phyloP scores from a whole-genome alignment of 495 filamentous ascomycete genomes.

The Penicillium canariense region DNA sequence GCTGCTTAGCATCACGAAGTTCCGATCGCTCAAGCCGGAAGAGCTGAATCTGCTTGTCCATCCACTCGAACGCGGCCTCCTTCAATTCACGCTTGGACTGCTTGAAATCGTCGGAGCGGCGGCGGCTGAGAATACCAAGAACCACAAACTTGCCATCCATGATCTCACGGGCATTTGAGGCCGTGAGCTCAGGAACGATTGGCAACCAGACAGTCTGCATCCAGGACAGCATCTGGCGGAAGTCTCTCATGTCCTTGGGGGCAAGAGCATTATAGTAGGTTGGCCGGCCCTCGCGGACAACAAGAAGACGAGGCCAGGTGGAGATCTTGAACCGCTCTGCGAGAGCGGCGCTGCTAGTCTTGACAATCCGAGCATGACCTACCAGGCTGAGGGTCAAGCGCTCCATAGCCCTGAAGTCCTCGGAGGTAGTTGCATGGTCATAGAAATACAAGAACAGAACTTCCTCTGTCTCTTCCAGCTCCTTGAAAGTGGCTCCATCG shows the following conservation, averaged over 20 bases:
- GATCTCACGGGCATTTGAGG: constrained; percentile 85
- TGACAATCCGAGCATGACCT: constrained; percentile 88
- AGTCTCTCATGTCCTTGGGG: constrained; percentile 87
- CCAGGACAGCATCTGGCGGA: constrained; percentile 76
- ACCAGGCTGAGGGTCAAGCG: constrained; percentile 81
- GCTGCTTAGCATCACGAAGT: constrained; percentile 87
- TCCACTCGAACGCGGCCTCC: constrained; percentile 93
- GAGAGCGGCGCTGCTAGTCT: constrained; percentile 71
- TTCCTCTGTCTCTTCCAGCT: constrained; percentile 87
- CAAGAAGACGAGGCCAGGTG: constrained; percentile 88
- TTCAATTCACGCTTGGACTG: constrained; percentile 85
- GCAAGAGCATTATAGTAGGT: constrained; percentile 83
- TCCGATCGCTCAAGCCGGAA: constrained; percentile 93
- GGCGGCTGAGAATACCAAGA: constrained; percentile 80
- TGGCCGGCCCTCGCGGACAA: constrained; percentile 82
- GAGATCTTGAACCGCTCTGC: constrained; percentile 86
- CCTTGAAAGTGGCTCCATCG: constrained; percentile 70
- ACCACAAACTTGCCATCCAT: constrained; percentile 94
- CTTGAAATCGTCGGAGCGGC: constrained; percentile 74
- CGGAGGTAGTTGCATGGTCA: constrained; percentile 85
- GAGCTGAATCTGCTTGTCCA: constrained; percentile 86
- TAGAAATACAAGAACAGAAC: constrained; percentile 98
- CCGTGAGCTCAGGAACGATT: constrained; percentile 93
- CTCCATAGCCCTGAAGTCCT: constrained; percentile 89
- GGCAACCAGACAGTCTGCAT: constrained; percentile 96